Evolutionary conservation across 2,329 filamentous ascomycete genomes (phyloP).

Genomic region (Alternaria dauci): DNA sequence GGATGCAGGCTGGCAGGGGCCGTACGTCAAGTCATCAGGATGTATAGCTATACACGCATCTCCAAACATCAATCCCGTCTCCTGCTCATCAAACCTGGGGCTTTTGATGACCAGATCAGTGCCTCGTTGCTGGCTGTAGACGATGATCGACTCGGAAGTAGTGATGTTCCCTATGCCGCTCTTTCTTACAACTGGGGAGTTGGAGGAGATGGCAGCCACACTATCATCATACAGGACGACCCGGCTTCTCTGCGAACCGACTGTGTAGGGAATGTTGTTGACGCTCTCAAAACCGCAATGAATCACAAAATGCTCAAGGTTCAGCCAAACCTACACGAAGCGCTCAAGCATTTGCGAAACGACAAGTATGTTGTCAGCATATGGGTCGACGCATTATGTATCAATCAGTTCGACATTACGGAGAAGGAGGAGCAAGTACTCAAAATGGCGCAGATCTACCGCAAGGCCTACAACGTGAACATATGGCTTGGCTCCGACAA

Average conservation of each 20-base stretch:
- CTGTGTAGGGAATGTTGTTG: too few species aligned
- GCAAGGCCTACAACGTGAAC: neutral
- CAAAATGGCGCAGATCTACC: neutral
- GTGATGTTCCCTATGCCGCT: neutral
- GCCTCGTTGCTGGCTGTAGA: neutral
- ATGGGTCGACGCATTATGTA: neutral
- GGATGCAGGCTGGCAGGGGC: neutral
- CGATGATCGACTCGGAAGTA: neutral
- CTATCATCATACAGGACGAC: too few species aligned
- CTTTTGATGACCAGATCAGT: neutral
- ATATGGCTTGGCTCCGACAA: neutral
- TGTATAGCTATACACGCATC: neutral
- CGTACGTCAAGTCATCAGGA: neutral
- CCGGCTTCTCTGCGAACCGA: too few species aligned
- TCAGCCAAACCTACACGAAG: too few species aligned
- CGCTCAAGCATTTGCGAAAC: too few species aligned
- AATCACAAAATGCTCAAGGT: too few species aligned
- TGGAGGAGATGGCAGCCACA: too few species aligned
- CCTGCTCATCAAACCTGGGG: neutral
- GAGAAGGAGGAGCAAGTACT: neutral
- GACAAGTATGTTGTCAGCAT: too few species aligned
- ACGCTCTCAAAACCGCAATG: too few species aligned
- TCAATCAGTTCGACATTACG: neutral
- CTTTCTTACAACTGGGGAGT: neutral
- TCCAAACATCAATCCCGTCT: neutral